These are phyloP conservation scores for Rhizoclosmatium globosum DNA, from an alignment of 192 early-diverging fungal species.

Conservation along the genomic window DNA sequence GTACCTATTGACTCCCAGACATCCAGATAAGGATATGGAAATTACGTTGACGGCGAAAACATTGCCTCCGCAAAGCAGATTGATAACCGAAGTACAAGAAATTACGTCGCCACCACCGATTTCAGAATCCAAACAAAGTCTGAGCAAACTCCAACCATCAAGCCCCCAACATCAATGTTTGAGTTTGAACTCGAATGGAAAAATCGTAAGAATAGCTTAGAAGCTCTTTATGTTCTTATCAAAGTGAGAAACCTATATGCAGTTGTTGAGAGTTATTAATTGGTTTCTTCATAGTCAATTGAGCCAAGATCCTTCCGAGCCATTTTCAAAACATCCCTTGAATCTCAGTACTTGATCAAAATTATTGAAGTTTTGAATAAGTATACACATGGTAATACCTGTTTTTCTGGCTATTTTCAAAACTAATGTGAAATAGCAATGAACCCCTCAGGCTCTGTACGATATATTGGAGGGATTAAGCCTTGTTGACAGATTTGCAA, in stretches of 20 bases:
- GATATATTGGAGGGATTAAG: conserved; percentile 8
- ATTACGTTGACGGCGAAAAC: no score
- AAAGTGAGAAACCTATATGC: conserved; percentile 56
- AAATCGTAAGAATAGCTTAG: conserved; percentile 56
- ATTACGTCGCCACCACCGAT: no score
- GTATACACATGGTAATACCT: conserved; percentile 11
- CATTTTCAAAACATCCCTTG: conserved; percentile 60
- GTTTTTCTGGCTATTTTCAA: background rate
- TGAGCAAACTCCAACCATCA: conserved; percentile 6
- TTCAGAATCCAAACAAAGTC: background rate
- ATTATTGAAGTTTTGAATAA: conserved; percentile 42
- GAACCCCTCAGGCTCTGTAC: background rate
- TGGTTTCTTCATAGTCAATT: conserved; percentile 38
- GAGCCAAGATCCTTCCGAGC: conserved; percentile 26
- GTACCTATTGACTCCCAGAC: no score
- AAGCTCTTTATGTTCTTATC: conserved; percentile 63
- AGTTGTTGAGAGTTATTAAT: background rate
- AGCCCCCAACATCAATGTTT: conserved; percentile 61
- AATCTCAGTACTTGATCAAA: conserved; percentile 45
- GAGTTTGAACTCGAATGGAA: conserved; percentile 83
- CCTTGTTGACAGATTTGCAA: conserved; percentile 19
- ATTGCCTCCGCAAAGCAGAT: no score
- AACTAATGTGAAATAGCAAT: background rate
- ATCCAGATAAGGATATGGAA: no score
- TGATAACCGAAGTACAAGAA: no score